Base-by-base conservation (phyloP, 2,329 filamentous ascomycete species). In the Trichoderma hamatum region DNA sequence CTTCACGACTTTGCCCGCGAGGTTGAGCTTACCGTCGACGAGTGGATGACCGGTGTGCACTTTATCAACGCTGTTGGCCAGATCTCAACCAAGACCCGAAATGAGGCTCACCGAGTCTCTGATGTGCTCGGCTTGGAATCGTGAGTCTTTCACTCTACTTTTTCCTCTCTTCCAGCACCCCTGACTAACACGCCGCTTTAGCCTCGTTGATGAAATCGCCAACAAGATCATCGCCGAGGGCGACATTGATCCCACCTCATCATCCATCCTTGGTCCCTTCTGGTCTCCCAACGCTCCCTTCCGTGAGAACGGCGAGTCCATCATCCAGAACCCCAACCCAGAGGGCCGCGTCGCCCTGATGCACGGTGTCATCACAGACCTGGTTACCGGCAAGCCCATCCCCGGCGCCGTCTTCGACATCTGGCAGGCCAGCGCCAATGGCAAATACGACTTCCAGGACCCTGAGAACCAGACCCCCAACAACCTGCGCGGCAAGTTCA, bases 1-100 rank as follows among this genome's bases (percentile, higher is more conserved):
- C 84, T 94, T 69, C 92, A 94, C 82, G 90, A 93, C 80, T 94
- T 94, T 78, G 86, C 88, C 68, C 88, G 92, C 69, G 92, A 94
- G 76, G 87, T 92, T 72, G 90, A 94, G 80, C 86, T 94, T 63
- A 93, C 89, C 21, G 84, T 88, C 36, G 91, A 92, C 67, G 92
- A 94, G 80, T 94, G 91, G 91, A 86, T 93, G 80, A 80, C 87
- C 9, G 92, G 91, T 66, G 90, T 94, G 67, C 85, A 90, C 75
- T 93, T 91, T 77, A 82, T 94, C 81, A 94, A 94, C 83, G 85
- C 87, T 56, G 86, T 92, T 71, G 91, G 92, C 71, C 88, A 92
- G 79, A 86, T 88, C 73, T 90, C 86, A 72, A 85, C 85, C 67
- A 85, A 86, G 76, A 90, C 87, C 73, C 84, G 92, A 69, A 93